These are phyloP conservation scores for Fonsecaea multimorphosa DNA, from an alignment of 2,329 filamentous ascomycete genomes.

Conservation along the genomic window DNA sequence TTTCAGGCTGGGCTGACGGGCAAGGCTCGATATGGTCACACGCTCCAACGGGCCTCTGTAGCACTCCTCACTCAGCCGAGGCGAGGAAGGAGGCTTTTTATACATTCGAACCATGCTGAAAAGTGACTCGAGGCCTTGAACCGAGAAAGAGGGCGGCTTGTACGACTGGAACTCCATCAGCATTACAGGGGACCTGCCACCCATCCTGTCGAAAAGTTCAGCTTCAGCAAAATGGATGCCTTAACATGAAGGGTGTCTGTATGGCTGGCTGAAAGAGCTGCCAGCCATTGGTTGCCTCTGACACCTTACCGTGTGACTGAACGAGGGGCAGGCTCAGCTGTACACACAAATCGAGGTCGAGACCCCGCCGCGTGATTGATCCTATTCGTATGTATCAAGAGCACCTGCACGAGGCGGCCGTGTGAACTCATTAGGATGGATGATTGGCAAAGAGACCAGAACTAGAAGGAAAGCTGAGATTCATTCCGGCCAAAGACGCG, in stretches of 20 bases:
- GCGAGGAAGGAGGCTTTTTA: background rate
- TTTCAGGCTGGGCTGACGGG: background rate
- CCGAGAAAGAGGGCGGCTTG: background rate
- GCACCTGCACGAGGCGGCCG: background rate
- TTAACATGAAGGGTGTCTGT: background rate
- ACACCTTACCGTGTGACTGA: background rate
- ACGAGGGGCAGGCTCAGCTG: slow-evolving; percentile 23
- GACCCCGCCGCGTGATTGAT: slow-evolving; percentile 11
- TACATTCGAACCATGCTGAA: background rate
- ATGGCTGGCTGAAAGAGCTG: slow-evolving; percentile 19
- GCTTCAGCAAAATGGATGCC: slow-evolving; percentile 17
- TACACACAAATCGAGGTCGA: slow-evolving; percentile 10
- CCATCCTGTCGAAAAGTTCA: slow-evolving; percentile 1
- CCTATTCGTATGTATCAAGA: background rate
- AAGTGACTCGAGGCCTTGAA: background rate
- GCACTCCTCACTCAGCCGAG: background rate
- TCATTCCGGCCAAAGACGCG: background rate
- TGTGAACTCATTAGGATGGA: background rate
- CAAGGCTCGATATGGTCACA: background rate
- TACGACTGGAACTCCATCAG: background rate
- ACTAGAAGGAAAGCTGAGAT: background rate
- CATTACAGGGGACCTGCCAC: background rate
- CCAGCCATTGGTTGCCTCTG: slow-evolving; percentile 15
- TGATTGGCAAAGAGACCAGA: background rate
- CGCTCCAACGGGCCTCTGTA: background rate